Conservation (phyloP, 352 stramenopile species). For the Phytophthora podocarpi region DNA sequence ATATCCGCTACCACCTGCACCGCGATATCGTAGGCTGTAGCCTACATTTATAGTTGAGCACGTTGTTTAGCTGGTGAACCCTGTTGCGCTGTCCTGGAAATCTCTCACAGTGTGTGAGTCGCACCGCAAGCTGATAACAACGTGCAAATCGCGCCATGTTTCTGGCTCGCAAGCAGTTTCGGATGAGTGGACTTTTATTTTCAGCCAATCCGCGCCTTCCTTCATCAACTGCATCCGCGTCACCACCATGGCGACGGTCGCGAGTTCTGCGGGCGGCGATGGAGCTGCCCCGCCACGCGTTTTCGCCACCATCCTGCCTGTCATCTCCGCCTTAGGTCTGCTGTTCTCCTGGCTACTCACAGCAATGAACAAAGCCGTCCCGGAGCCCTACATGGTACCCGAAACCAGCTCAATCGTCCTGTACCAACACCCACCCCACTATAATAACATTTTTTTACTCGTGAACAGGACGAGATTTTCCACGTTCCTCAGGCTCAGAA, state of each 20-base stretch:
- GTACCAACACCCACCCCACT: neutral
- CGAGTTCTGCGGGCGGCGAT: neutral
- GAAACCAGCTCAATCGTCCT: neutral
- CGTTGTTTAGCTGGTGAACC: too few relatives aligned
- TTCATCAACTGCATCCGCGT: too few relatives aligned
- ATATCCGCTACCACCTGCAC: too few relatives aligned
- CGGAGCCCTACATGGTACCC: slow-evolving; percentile 70
- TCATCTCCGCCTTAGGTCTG: slow-evolving; percentile 21
- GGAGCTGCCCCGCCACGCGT: neutral
- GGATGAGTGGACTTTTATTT: too few relatives aligned
- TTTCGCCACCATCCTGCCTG: neutral
- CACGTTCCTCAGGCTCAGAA: slow-evolving; percentile 81
- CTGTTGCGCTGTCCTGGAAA: too few relatives aligned
- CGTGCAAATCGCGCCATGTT: too few relatives aligned
- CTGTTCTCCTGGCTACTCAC: slow-evolving; percentile 36
- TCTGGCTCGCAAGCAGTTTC: too few relatives aligned
- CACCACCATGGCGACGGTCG: neutral
- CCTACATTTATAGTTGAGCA: too few relatives aligned
- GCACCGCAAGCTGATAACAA: too few relatives aligned
- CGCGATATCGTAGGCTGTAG: too few relatives aligned
- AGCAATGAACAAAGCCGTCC: slow-evolving; percentile 43
- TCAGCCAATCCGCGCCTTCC: neutral
- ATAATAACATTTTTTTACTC: too few relatives aligned
- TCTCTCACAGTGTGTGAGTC: too few relatives aligned
- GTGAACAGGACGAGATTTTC: slow-evolving; percentile 88